Evolutionary conservation across 352 stramenopile genomes (phyloP), one percentile per base, ranked within the genome.

Genomic region (Pythium biforme): DNA sequence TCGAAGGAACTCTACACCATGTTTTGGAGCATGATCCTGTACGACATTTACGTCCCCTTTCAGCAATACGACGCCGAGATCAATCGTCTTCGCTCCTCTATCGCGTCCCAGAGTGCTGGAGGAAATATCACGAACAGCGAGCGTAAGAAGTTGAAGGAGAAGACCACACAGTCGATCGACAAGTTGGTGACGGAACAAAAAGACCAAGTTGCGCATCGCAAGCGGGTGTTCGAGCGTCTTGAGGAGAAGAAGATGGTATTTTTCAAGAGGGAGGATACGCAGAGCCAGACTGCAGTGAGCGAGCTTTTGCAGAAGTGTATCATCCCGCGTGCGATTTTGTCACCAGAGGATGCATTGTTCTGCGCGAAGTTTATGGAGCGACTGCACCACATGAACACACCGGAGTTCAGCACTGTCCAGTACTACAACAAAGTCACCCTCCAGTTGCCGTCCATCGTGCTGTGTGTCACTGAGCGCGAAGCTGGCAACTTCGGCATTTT

Each of bases 401-500:
- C 88, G 0, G 67, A 77, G 48, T 83, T 96, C 63, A 89, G 75
- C 60, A 87, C 74, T 23, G 50, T 96, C 19, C 84, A 94, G 68
- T 96, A 95, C 66, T 88, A 92, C 53, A 75, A 88, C 72, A 88
- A 85, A 52, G 74, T 91, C 27, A 88, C 81, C 25, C 64, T 92
- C 46, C 87, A 92, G 67, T 68, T 95, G 8, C 85, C 85, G 34
- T 79, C 84, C 12, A 77, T 92, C 15, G 81, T 96, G 40, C 64
- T 94, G 17, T 94, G 86, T 37, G 77, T 88, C 22, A 96, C 88
- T 0, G 88, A 96, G 62, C 82, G 83, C 2, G 88, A 96, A 64
- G 88, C 88, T 0, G 81, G 77, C 26, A 94, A 92, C 65, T 92
- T 95, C 60, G 88, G 88, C 1, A 88, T 96, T 31, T 96, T 93